Percentiles rank a stretch among this genome's conserved stretches.
Conservation (phyloP, 1,284 basidiomycete species). For the Termitomyces sp. region DNA sequence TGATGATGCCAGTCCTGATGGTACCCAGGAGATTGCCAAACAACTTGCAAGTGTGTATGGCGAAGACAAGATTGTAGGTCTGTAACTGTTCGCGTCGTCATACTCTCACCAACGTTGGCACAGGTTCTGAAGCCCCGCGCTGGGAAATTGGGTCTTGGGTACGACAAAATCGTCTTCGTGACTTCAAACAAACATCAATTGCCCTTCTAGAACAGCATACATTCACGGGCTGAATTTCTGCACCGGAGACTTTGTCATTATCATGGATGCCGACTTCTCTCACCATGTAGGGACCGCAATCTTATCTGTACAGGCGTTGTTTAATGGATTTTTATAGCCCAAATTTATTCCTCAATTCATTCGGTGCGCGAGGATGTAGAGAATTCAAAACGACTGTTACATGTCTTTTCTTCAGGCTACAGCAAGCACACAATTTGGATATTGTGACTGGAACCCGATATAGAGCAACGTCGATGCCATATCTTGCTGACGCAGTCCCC, state of each 20-base stretch:
- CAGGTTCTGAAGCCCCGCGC: slow-evolving; percentile 80
- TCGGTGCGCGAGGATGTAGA: slow-evolving; percentile 42
- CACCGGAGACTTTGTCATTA: slow-evolving; percentile 91
- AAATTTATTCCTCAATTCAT: slow-evolving; percentile 91
- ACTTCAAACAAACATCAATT: not conserved
- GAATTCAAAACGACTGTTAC: not conserved
- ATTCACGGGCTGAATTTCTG: slow-evolving; percentile 87
- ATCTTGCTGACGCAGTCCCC: slow-evolving; percentile 45
- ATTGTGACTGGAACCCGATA: slow-evolving; percentile 94
- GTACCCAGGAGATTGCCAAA: slow-evolving; percentile 81
- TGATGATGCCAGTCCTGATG: slow-evolving; percentile 89
- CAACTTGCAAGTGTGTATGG: slow-evolving; percentile 79
- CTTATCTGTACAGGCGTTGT: not conserved
- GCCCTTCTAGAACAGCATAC: slow-evolving; percentile 70
- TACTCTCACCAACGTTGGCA: not conserved
- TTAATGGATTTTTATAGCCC: slow-evolving; percentile 37
- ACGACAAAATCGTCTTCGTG: slow-evolving; percentile 14
- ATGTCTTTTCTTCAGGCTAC: slow-evolving; percentile 44
- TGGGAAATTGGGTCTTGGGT: slow-evolving; percentile 88
- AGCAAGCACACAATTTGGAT: slow-evolving; percentile 77
- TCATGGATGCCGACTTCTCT: slow-evolving; percentile 96
- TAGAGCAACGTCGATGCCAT: slow-evolving; percentile 49
- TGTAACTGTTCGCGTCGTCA: not conserved
- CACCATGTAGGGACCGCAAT: slow-evolving; percentile 66
- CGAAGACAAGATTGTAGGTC: slow-evolving; percentile 70